phyloP scores from a whole-genome alignment of 2,329 filamentous ascomycete species.

The Verticillium klebahnii region DNA sequence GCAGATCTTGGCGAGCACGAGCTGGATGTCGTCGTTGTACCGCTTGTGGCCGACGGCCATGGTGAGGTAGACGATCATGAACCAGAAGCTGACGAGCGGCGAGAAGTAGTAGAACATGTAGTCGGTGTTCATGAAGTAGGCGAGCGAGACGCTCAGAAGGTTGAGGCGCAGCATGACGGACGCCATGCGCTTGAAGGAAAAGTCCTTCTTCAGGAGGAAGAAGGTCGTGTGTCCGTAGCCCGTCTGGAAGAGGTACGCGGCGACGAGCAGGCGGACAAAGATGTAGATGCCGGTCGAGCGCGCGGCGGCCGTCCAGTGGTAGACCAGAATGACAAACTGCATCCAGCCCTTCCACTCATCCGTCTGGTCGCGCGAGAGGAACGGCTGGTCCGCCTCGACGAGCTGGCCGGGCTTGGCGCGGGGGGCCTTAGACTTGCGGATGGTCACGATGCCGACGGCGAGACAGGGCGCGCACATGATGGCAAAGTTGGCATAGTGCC shows the following conservation, averaged over 20 bases:
- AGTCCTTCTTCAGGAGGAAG: constrained; percentile 51
- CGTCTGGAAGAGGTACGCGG: constrained; percentile 57
- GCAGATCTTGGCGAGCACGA: constrained; percentile 42
- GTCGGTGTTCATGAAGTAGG: constrained; percentile 51
- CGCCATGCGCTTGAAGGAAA: constrained; percentile 46
- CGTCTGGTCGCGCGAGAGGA: constrained; percentile 48
- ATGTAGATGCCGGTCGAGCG: constrained; percentile 47
- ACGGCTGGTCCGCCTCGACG: constrained; percentile 12
- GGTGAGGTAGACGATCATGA: constrained; percentile 49
- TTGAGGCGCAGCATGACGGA: constrained; percentile 48
- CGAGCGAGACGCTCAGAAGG: constrained; percentile 44
- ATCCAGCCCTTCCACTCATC: constrained; percentile 65
- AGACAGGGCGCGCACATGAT: constrained; percentile 1
- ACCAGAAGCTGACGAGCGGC: constrained; percentile 57
- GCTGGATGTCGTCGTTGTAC: constrained; percentile 34
- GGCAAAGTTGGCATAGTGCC: background rate
- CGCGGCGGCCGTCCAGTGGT: constrained; percentile 52
- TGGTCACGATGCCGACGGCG: constrained; percentile 1
- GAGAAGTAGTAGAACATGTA: constrained; percentile 53
- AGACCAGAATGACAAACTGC: constrained; percentile 47
- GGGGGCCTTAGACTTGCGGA: constrained; percentile 1
- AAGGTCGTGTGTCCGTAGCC: constrained; percentile 57
- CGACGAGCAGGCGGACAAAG: constrained; percentile 47
- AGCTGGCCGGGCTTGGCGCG: constrained; percentile 8
- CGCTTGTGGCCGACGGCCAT: constrained; percentile 32